A percentile compares a stretch with the other conserved stretches of the same genome.
Conservation (phyloP, 1,139 yeast genomes). For the Zygosaccharomyces sapae region DNA sequence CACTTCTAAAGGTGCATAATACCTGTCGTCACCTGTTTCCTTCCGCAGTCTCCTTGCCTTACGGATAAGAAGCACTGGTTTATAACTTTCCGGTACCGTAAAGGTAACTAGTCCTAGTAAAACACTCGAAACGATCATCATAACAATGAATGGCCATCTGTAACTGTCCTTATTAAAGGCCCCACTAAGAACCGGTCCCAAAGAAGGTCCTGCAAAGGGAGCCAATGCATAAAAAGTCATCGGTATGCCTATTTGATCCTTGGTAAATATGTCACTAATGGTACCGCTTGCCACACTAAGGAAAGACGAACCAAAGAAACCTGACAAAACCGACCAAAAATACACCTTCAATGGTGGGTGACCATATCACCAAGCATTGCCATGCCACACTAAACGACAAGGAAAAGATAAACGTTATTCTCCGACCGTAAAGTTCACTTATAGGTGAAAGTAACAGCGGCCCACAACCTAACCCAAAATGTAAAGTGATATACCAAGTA, state of each 20-base stretch:
- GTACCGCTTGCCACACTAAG: conserved; percentile 78
- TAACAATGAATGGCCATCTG: conserved; percentile 59
- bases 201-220: conserved; percentile 71
- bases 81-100: conserved; percentile 69
- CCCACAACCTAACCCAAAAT: conserved; percentile 73
- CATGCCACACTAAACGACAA: conserved; percentile 54
- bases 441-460: conserved; percentile 77
- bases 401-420: conserved; percentile 60
- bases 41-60: conserved; percentile 57
- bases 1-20: conserved; percentile 50
- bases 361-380: conserved; percentile 64
- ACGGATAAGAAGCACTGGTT: conserved; percentile 54
- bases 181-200: conserved; percentile 68
- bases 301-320: conserved; percentile 67
- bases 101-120: conserved; percentile 46
- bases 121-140: conserved; percentile 62
- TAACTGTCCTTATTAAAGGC: conserved; percentile 52
- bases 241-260: conserved; percentile 59
- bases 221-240: conserved; percentile 67
- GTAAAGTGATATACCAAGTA: conserved; percentile 61
- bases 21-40: conserved; percentile 54
- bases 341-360: conserved; percentile 57
- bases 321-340: conserved; percentile 64
- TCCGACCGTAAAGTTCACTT: conserved; percentile 76
- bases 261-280: conserved; percentile 59